Percentiles rank a stretch among this genome's conserved stretches.
Evolutionary conservation across 2,329 filamentous ascomycete genomes (phyloP).

Genomic region (Ophiostoma ips): DNA sequence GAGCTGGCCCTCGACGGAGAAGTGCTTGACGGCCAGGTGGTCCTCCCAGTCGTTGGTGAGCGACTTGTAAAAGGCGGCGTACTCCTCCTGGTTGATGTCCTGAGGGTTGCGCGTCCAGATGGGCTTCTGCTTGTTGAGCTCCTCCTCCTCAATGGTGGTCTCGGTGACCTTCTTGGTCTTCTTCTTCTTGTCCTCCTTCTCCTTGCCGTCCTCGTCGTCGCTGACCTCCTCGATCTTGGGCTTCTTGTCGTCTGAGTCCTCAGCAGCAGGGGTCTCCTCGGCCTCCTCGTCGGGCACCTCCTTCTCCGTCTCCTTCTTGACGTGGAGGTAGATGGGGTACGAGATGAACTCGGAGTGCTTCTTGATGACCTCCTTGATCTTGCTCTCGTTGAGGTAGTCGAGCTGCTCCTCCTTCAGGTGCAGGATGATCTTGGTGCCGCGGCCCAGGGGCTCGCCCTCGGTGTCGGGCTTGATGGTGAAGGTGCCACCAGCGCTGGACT

Average conservation of each 20-base stretch:
- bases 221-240: slow-evolving; percentile 88
- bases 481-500: slow-evolving; percentile 92
- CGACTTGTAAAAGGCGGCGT: slow-evolving; percentile 99
- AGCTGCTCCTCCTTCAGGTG: slow-evolving; percentile 99
- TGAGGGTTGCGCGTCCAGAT: slow-evolving; percentile 98
- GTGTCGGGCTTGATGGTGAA: slow-evolving; percentile 88
- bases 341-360: slow-evolving; percentile 99
- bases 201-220: slow-evolving; percentile 67
- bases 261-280: slow-evolving; percentile 33
- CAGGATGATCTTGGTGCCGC: slow-evolving; percentile 95
- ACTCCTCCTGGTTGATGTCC: slow-evolving; percentile 93
- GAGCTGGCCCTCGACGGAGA: slow-evolving; percentile 99
- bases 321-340: slow-evolving; percentile 99
- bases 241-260: slow-evolving; percentile 83
- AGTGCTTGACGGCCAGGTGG: slow-evolving; percentile 99
- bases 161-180: slow-evolving; percentile 99
- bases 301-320: slow-evolving; percentile 97
- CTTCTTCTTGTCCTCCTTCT: slow-evolving; percentile 68
- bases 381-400: slow-evolving; percentile 96
- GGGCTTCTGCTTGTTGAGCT: slow-evolving; percentile 99
- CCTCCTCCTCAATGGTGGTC: slow-evolving; percentile 96
- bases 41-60: slow-evolving; percentile 99
- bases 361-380: slow-evolving; percentile 99
- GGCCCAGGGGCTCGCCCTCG: slow-evolving; percentile 79
- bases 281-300: slow-evolving; percentile 96